Evolutionary conservation across 2,329 filamentous ascomycete species (phyloP).

Genomic region (Neofusicoccum sp.): DNA sequence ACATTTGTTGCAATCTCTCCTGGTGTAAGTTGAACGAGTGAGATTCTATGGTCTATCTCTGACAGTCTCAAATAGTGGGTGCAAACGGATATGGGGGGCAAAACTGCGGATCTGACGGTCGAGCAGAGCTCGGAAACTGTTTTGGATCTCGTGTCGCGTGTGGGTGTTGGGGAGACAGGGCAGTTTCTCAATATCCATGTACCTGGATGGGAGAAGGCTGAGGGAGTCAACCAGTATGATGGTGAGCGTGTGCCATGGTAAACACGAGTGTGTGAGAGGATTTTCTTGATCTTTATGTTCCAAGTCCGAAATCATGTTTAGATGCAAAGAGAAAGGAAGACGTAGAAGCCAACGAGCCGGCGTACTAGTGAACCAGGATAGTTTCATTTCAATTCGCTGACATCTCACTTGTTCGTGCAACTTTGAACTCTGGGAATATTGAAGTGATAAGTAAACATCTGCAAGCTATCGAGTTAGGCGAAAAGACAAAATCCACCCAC

Average conservation of each 20-base stretch:
- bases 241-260: background rate
- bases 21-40: constrained; percentile 41
- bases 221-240: background rate
- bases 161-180: constrained; percentile 46
- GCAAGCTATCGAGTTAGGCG: too few relatives aligned
- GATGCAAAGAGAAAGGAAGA: too few relatives aligned
- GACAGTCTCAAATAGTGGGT: constrained; percentile 43
- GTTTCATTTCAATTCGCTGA: too few relatives aligned
- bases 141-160: constrained; percentile 48
- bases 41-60: background rate
- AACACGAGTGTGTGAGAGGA: background rate
- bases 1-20: constrained; percentile 47
- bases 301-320: too few relatives aligned
- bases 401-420: too few relatives aligned
- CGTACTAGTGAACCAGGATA: too few relatives aligned
- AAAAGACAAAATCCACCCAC: too few relatives aligned
- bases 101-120: constrained; percentile 45
- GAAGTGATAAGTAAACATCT: too few relatives aligned
- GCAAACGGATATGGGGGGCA: constrained; percentile 47
- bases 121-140: constrained; percentile 43
- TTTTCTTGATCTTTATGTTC: too few relatives aligned
- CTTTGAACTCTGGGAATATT: too few relatives aligned
- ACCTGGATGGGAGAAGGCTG: constrained; percentile 39
- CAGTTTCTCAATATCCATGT: constrained; percentile 52
- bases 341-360: too few relatives aligned